Evolutionary conservation across 192 early-diverging fungal genomes (phyloP).

Genomic region (Jimgerdemannia flammicorona): DNA sequence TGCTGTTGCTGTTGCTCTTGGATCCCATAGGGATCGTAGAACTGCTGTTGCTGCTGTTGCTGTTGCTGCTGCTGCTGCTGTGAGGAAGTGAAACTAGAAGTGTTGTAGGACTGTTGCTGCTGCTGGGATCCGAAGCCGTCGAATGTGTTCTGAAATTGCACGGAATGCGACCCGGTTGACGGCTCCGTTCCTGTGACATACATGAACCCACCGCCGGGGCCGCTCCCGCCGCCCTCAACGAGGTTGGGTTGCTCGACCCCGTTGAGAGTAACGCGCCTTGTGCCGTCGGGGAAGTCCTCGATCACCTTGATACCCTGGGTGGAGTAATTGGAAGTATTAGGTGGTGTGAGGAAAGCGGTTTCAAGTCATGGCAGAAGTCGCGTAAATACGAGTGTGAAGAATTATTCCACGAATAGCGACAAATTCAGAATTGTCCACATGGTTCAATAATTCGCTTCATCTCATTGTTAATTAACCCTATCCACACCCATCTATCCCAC

Average conservation of each 20-base stretch:
- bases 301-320: background rate
- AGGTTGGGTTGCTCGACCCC: slow-evolving; percentile 13
- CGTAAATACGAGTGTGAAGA: no score
- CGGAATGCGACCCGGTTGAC: no score
- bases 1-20: no score
- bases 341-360: no score
- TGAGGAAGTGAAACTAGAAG: background rate
- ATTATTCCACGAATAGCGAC: no score
- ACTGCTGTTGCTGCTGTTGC: background rate
- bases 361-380: no score
- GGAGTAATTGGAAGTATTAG: background rate
- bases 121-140: background rate
- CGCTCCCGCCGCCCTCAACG: background rate
- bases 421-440: no score
- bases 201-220: background rate
- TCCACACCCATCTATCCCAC: background rate
- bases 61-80: background rate
- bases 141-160: background rate
- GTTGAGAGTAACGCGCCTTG: slow-evolving; percentile 12
- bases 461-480: background rate
- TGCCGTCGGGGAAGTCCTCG: slow-evolving; percentile 12
- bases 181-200: background rate
- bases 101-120: background rate
- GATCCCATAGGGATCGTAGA: background rate
- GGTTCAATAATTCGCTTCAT: no score